phyloP scores from a whole-genome alignment of 345 rosid genomes.

The Pseudoturritis turrita region DNA sequence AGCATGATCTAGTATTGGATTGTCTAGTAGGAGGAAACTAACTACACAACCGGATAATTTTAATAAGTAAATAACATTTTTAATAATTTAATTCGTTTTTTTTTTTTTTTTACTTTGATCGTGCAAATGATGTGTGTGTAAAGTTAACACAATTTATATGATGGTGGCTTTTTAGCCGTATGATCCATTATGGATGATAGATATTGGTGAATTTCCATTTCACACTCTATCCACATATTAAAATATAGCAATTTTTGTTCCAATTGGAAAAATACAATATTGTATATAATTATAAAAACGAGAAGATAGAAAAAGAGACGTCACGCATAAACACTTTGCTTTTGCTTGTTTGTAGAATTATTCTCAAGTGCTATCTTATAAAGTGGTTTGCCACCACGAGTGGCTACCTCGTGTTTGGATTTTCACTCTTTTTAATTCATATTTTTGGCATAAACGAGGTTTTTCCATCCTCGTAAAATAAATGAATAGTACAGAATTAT shows the following conservation, averaged over 20 bases:
- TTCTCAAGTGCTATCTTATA: constrained; percentile 29
- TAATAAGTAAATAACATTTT: constrained; percentile 11
- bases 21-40: constrained; percentile 38
- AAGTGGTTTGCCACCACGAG: constrained; percentile 38
- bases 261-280: not conserved
- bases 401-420: constrained; percentile 27
- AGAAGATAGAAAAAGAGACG: constrained; percentile 29
- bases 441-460: constrained; percentile 17
- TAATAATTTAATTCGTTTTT: not conserved
- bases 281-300: not conserved
- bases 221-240: constrained; percentile 25
- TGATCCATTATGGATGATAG: constrained; percentile 11
- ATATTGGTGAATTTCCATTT: constrained; percentile 17
- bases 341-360: constrained; percentile 25
- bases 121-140: constrained; percentile 30
- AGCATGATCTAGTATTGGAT: constrained; percentile 31
- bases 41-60: constrained; percentile 22
- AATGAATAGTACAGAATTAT: not conserved
- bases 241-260: not conserved
- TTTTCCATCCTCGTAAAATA: not conserved
- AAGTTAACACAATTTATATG: constrained; percentile 9
- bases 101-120: not conserved
- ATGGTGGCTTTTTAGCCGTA: constrained; percentile 22
- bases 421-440: not conserved
- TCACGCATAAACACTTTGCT: constrained; percentile 22